A percentile compares a stretch with the other conserved stretches of the same genome.
phyloP scores from a whole-genome alignment of 1,284 basidiomycete species.

The Ustilago cynodontis region DNA sequence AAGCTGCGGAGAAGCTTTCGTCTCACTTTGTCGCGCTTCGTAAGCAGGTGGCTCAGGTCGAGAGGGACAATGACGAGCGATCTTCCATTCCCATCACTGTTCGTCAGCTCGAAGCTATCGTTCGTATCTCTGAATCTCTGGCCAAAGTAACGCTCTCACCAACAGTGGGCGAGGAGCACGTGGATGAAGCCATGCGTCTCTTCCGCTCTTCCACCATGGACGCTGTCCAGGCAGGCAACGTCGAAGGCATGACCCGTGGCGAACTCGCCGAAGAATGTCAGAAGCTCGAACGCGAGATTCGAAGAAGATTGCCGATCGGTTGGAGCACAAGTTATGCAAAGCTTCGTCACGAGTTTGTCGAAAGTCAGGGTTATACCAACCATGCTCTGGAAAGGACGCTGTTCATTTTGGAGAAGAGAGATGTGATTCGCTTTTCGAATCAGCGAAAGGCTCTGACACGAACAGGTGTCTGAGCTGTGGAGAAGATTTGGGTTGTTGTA shows the following conservation, averaged over 20 bases:
- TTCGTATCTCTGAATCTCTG: slow-evolving; percentile 95
- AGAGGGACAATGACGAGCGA: slow-evolving; percentile 95
- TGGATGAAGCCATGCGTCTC: slow-evolving; percentile 96
- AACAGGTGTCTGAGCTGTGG: slow-evolving; percentile 59
- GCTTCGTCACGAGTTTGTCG: slow-evolving; percentile 94
- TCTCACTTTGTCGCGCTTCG: slow-evolving; percentile 95
- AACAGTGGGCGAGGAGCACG: slow-evolving; percentile 89
- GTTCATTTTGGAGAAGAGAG: slow-evolving; percentile 93
- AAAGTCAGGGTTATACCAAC: slow-evolving; percentile 78
- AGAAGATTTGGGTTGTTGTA: background rate
- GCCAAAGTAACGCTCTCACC: slow-evolving; percentile 93
- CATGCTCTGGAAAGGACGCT: slow-evolving; percentile 93
- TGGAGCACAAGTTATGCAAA: slow-evolving; percentile 97
- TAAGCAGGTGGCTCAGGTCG: slow-evolving; percentile 95
- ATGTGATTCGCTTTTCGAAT: slow-evolving; percentile 86
- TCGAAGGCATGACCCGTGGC: slow-evolving; percentile 91
- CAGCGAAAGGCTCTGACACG: slow-evolving; percentile 67
- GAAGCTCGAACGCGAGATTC: slow-evolving; percentile 90
- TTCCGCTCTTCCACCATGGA: slow-evolving; percentile 99
- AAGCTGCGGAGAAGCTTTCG: slow-evolving; percentile 95
- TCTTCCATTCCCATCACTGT: slow-evolving; percentile 98
- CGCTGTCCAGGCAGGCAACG: slow-evolving; percentile 91
- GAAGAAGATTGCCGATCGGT: slow-evolving; percentile 88
- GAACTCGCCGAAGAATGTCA: slow-evolving; percentile 95
- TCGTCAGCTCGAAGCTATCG: slow-evolving; percentile 98